These are phyloP conservation scores for Phytophthora melonis DNA, from an alignment of 352 stramenopile genomes.

Conservation along the genomic window DNA sequence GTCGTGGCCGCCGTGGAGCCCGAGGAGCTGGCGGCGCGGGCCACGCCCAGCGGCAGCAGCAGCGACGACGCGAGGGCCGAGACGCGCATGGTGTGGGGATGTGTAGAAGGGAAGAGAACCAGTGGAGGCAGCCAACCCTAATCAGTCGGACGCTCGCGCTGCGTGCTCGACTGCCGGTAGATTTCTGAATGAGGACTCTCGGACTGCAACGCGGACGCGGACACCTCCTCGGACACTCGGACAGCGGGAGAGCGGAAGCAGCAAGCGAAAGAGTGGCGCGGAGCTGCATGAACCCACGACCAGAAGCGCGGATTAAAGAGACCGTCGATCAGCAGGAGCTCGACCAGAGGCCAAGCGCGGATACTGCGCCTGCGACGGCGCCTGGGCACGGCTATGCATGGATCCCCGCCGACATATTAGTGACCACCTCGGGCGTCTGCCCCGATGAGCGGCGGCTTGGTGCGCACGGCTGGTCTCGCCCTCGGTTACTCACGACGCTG, in stretches of 20 bases:
- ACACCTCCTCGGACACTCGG: constrained; percentile 5
- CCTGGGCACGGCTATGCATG: constrained; percentile 31
- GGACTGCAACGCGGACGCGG: background rate
- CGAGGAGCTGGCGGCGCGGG: constrained; percentile 6
- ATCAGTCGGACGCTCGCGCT: constrained; percentile 15
- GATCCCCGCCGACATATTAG: constrained; percentile 24
- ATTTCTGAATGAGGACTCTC: constrained; percentile 27
- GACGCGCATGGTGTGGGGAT: constrained; percentile 18
- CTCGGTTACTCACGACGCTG: constrained; percentile 10
- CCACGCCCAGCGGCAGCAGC: constrained; percentile 27
- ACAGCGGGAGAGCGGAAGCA: constrained; percentile 10
- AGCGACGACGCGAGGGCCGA: constrained; percentile 16
- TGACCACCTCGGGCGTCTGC: constrained; percentile 6
- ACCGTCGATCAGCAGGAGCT: background rate
- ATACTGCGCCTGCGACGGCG: constrained; percentile 36
- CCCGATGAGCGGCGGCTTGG: background rate
- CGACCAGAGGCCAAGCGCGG: constrained; percentile 25
- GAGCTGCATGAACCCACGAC: constrained; percentile 29
- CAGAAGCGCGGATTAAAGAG: constrained; percentile 18
- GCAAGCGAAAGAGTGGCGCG: background rate
- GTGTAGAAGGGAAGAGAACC: constrained; percentile 23
- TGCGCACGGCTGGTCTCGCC: background rate
- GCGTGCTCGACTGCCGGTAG: constrained; percentile 16
- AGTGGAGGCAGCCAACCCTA: constrained; percentile 14
- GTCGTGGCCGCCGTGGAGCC: constrained; percentile 13